Base-by-base conservation (phyloP, 164 flowering plant species). In the Magnolia kwangsiensis region DNA sequence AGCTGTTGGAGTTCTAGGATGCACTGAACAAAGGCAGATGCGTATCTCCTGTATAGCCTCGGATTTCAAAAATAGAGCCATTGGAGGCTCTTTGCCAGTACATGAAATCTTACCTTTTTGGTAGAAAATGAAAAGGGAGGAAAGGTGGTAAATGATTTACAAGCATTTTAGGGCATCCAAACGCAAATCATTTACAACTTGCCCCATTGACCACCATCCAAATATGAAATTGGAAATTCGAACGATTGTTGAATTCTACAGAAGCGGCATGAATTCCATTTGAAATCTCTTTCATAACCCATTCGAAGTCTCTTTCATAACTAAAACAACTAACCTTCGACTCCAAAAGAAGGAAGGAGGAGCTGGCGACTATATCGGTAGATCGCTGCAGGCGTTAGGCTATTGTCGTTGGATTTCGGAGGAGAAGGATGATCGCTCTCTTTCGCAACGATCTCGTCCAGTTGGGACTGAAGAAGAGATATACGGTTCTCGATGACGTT, bases 341-440 rank as follows among this genome's bases (percentile, higher is more conserved):
- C 92, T 18, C 98, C 98, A 63, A 95, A 90, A 0, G 93, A 85
- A 72, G 97, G 96, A 70, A 93, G 97, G 84, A 93, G 72, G 23
- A 93, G 89, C 23, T 93, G 98, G 21, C 98, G 95, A 77, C 98
- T 93, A 88, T 95, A 93, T 75, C 97, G 78, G 81, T 92, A 88
- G 21, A 93, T 89, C 78, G 76, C 77, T 16, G 89, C 90, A 0
- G 90, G 74, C 45, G 90, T 79, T 55, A 95, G 74, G 1, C 84
- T 88, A 63, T 89, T 82, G 18, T 73, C 75, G 50, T 19, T 14
- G 1, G 50, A 19, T 13, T 55, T 55, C 61, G 71, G 31, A 9
- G 85, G n/a, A 72, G 74, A 8, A 59, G 31, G 23, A 24, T 77
- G 51, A 66, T 59, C 69, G 63, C 75, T 59, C 71, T 66, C 82